phyloP scores from a whole-genome alignment of 1,139 yeast genomes.

The Diutina pseudorugosa region DNA sequence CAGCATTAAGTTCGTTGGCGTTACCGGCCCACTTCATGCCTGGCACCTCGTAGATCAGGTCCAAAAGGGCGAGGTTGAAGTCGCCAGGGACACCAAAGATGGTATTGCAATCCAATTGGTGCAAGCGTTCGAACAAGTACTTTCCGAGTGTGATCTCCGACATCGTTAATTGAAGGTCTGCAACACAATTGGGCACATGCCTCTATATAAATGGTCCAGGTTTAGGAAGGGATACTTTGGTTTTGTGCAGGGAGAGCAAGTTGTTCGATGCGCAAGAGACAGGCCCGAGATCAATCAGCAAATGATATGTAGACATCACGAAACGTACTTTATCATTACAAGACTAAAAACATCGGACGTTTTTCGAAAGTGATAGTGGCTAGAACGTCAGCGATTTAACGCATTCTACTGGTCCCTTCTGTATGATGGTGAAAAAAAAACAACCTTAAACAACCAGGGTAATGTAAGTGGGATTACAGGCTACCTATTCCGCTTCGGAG shows the following conservation, averaged over 20 bases:
- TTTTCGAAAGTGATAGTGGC: too few species aligned
- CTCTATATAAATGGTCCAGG: not conserved
- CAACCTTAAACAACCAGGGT: too few species aligned
- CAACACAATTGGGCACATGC: not conserved
- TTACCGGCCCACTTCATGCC: slow-evolving; percentile 58
- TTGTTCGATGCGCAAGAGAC: not conserved
- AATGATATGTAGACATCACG: not conserved
- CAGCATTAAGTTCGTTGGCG: slow-evolving; percentile 63
- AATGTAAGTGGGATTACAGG: too few species aligned
- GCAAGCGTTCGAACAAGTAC: slow-evolving; percentile 50
- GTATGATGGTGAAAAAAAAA: too few species aligned
- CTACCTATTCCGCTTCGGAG: too few species aligned
- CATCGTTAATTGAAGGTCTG: slow-evolving; percentile 12
- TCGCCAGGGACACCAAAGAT: slow-evolving; percentile 76
- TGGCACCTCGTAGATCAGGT: slow-evolving; percentile 49
- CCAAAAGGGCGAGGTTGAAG: slow-evolving; percentile 58
- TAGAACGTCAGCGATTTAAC: too few species aligned
- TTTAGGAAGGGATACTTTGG: not conserved
- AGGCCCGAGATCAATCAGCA: not conserved
- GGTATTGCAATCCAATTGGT: slow-evolving; percentile 44
- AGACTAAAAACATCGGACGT: too few species aligned
- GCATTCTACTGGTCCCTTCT: too few species aligned
- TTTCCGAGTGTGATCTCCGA: slow-evolving; percentile 40
- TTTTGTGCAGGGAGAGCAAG: not conserved
- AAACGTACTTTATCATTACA: too few species aligned